Evolutionary conservation across 768 basidiomycete genomes (phyloP).

Genomic region (Podaxis carcinomalis): DNA sequence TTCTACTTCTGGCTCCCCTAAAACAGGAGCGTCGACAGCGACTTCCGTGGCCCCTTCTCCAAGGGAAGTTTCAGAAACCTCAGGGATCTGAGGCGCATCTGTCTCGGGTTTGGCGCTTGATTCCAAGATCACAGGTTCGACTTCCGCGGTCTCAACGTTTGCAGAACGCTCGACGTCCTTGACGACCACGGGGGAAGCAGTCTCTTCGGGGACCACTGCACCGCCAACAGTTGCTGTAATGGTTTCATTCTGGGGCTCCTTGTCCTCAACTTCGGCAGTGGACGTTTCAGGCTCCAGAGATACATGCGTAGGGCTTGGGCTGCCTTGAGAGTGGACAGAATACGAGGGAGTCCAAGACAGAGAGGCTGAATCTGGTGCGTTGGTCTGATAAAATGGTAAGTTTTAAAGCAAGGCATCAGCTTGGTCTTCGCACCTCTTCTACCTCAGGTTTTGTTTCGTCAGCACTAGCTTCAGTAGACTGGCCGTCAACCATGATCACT

Average conservation of each 20-base stretch:
- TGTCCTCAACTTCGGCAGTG: not conserved
- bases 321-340: constrained; percentile 37
- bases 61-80: not conserved
- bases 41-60: not conserved
- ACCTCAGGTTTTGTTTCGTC: not conserved
- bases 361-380: not conserved
- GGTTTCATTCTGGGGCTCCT: not conserved
- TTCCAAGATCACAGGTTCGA: not conserved
- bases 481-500: not conserved
- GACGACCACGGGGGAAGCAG: not conserved
- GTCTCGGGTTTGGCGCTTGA: not conserved
- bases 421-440: not conserved
- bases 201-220: not conserved
- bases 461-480: not conserved
- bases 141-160: not conserved
- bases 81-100: not conserved
- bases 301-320: constrained; percentile 15
- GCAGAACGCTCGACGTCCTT: not conserved
- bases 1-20: not conserved
- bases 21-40: not conserved
- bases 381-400: not conserved
- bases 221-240: not conserved
- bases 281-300: constrained; percentile 2
- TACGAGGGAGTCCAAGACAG: constrained; percentile 35
- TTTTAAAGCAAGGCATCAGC: not conserved